Evolutionary conservation across 176 grass and related monocot species (phyloP), one percentile per base, ranked within the genome.

Genomic region (Eragrostis curvula): DNA sequence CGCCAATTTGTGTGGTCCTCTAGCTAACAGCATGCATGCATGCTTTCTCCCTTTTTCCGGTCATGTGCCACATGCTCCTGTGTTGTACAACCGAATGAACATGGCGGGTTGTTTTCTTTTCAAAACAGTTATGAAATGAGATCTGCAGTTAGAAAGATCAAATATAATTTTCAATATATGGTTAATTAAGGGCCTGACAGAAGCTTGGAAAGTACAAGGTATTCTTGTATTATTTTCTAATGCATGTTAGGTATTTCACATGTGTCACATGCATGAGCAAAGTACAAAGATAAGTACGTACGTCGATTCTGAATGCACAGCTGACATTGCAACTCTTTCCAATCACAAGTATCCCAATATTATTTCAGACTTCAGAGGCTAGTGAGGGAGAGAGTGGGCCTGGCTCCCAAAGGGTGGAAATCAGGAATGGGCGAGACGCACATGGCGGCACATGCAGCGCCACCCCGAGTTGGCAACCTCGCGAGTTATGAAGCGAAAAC

Each of bases 381-480:
- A 30, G 13, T 48, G 13, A 51, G 56, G 21, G 56, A 43, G 20
- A 10, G 3, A 24, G 57, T 67, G 51, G 60, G 57, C 13, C 0
- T 27, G 2, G 42, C 23, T 39, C 60, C 21, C 68, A 69, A 9
- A 1, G 50, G 68, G 7, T 20, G n/a, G 52, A 56, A 56, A 56
- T 56, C 52, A 56, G 18, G 52, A 12, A 12, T 21, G 13, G 68
- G 41, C 23, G 40, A 66, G 62, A 45, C 32, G 87, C 87, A 89
- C 87, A 89, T 89, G 87, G 77, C 62, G 13, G 81, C 87, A 89
- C 87, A 89, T 89, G 87, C 29, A 1, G 82, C 87, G 70, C 49
- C 75, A 18, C 43, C 76, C 81, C 75, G 68, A 79, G 75, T 75
- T 80, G 87, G 81, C 76, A 84, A 55, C 75, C 70, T 61, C 43